Percentiles rank a stretch among this genome's conserved stretches.
Conservation (phyloP, 768 basidiomycete genomes). For the Lentinula edodes region DNA sequence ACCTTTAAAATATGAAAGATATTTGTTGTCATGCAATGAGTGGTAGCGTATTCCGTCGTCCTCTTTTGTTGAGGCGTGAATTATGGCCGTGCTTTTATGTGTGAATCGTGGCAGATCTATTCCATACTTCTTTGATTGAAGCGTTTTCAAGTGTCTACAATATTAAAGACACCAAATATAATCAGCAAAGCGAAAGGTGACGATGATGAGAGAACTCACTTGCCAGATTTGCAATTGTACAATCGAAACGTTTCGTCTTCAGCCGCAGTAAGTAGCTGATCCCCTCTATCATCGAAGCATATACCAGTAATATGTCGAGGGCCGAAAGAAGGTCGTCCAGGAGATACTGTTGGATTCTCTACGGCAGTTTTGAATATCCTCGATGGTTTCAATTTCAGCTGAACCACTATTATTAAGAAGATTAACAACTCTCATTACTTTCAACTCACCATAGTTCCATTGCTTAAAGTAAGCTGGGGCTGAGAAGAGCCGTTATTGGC, state of each 20-base stretch:
- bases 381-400: conserved; percentile 81
- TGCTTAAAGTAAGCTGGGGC: conserved; percentile 36
- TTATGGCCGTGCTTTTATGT: conserved; percentile 78
- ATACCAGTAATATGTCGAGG: conserved; percentile 82
- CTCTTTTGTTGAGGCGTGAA: conserved; percentile 92
- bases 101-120: conserved; percentile 93
- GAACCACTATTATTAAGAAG: neutral
- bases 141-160: conserved; percentile 63
- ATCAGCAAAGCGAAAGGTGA: conserved; percentile 11
- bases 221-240: conserved; percentile 87
- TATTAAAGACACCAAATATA: neutral
- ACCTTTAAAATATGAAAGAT: conserved; percentile 91
- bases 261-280: conserved; percentile 76
- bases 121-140: conserved; percentile 95
- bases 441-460: conserved; percentile 42
- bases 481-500: conserved; percentile 25
- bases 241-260: conserved; percentile 92
- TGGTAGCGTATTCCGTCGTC: conserved; percentile 95
- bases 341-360: conserved; percentile 38
- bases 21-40: conserved; percentile 94
- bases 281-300: conserved; percentile 87
- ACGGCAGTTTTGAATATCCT: conserved; percentile 83
- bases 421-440: neutral
- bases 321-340: conserved; percentile 34
- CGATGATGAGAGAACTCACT: conserved; percentile 57